Evolutionary conservation across 225 moss, liverwort and hornwort species (phyloP).

Genomic region (Climacium dendroides): DNA sequence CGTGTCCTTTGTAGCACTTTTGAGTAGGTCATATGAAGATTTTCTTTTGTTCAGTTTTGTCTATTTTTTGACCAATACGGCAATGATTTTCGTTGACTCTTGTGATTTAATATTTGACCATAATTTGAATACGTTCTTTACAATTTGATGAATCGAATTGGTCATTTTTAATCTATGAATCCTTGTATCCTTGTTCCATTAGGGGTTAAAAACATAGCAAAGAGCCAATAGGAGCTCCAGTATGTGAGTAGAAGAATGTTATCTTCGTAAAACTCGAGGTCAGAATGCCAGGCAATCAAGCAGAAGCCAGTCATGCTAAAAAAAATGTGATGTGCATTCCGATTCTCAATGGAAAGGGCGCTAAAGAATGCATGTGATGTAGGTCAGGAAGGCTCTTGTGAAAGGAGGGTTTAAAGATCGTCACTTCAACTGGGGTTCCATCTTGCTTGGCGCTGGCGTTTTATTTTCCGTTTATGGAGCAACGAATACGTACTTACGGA

Average conservation of each 20-base stretch:
- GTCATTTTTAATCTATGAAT: neutral
- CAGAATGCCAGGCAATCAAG: neutral
- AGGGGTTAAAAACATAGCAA: neutral
- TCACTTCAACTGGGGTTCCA: slow-evolving; percentile 83
- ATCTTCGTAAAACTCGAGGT: neutral
- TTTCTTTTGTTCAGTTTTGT: neutral
- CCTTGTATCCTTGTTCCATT: neutral
- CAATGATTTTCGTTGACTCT: neutral
- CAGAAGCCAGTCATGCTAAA: neutral
- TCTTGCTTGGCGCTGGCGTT: slow-evolving; percentile 69
- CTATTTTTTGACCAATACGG: neutral
- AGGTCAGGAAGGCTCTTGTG: slow-evolving; percentile 76
- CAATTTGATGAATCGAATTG: neutral
- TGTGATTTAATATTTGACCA: neutral
- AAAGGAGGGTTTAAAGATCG: slow-evolving; percentile 77
- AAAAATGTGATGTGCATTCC: neutral
- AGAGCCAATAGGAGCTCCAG: neutral
- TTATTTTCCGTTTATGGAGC: slow-evolving; percentile 42
- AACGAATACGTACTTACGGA: slow-evolving; percentile 65
- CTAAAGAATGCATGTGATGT: neutral
- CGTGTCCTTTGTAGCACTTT: neutral
- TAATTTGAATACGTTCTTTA: neutral
- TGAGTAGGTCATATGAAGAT: neutral
- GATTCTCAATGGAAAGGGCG: neutral
- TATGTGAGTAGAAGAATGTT: neutral